A percentile compares a stretch with the other conserved stretches of the same genome.
Evolutionary conservation across 2,329 filamentous ascomycete species (phyloP).

Genomic region (Tolypocladium cylindrosporum): DNA sequence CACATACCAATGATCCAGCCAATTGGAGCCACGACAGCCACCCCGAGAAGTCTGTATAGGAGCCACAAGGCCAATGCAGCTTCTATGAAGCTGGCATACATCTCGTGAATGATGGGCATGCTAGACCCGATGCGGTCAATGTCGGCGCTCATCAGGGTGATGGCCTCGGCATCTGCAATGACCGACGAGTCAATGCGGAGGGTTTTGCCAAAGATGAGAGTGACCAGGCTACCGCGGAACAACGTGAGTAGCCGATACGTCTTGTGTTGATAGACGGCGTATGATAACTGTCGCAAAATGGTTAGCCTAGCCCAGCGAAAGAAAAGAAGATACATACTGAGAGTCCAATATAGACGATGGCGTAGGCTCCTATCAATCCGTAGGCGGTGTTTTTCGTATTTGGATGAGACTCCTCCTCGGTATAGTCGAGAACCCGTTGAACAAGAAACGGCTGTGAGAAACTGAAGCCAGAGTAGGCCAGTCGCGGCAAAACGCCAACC

Average conservation of each 20-base stretch:
- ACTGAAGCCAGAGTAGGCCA: constrained; percentile 25
- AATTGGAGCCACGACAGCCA: constrained; percentile 11
- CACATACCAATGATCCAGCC: constrained; percentile 10
- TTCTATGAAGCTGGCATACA: constrained; percentile 24
- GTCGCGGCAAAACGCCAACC: constrained; percentile 21
- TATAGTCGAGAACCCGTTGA: constrained; percentile 20
- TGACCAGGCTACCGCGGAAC: constrained; percentile 23
- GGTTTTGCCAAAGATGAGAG: constrained; percentile 39
- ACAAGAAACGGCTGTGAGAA: constrained; percentile 35
- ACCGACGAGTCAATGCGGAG: constrained; percentile 18
- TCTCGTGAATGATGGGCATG: constrained; percentile 18
- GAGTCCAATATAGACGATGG: constrained; percentile 28
- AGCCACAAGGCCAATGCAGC: constrained; percentile 22
- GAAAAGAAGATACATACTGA: constrained; percentile 17
- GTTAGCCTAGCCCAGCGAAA: neutral
- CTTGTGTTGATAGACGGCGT: constrained; percentile 15
- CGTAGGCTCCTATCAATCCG: constrained; percentile 27
- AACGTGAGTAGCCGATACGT: constrained; percentile 23
- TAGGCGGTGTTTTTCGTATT: constrained; percentile 19
- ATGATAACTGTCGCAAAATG: constrained; percentile 6
- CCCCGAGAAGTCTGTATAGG: constrained; percentile 14
- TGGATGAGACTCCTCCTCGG: constrained; percentile 11
- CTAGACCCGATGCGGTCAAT: constrained; percentile 23
- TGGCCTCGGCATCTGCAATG: constrained; percentile 12
- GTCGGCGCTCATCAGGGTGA: constrained; percentile 34